These are phyloP conservation scores for Diaporthe ampelina DNA, from an alignment of 2,329 filamentous ascomycete genomes.

Conservation along the genomic window DNA sequence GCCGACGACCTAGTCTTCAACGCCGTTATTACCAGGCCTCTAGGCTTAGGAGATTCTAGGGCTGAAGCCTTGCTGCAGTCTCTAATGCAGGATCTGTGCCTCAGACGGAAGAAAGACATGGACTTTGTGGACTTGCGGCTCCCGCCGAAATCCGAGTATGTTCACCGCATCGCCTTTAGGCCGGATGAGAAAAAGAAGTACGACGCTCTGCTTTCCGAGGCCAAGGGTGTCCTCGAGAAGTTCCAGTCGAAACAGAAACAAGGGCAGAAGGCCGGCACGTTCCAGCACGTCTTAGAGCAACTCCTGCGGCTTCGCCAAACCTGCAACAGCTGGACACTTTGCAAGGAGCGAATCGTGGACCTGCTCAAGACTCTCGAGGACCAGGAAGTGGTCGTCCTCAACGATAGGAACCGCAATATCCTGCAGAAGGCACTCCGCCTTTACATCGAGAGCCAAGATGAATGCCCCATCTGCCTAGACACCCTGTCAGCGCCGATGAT, in stretches of 20 bases:
- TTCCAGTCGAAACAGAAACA: conserved; percentile 63
- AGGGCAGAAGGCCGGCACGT: conserved; percentile 65
- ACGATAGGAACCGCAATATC: conserved; percentile 77
- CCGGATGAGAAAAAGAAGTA: conserved; percentile 84
- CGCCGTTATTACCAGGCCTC: conserved; percentile 76
- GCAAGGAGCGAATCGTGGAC: conserved; percentile 80
- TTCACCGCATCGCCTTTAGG: conserved; percentile 81
- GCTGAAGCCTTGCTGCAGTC: conserved; percentile 78
- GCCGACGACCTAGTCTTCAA: conserved; percentile 83
- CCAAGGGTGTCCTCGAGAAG: conserved; percentile 76
- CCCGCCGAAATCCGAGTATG: conserved; percentile 81
- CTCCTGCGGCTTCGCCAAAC: conserved; percentile 85
- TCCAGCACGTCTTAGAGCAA: conserved; percentile 83
- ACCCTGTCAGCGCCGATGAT: conserved; percentile 80
- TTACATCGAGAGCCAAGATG: conserved; percentile 83
- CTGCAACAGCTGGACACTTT: conserved; percentile 91
- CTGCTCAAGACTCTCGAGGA: conserved; percentile 78
- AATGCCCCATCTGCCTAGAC: conserved; percentile 87
- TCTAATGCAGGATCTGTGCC: conserved; percentile 84
- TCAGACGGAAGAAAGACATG: conserved; percentile 91
- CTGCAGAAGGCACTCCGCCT: conserved; percentile 83
- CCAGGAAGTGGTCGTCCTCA: conserved; percentile 77
- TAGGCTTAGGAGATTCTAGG: conserved; percentile 68
- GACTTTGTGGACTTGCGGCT: conserved; percentile 85
- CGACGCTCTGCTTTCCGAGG: conserved; percentile 79